Evolutionary conservation across 805 yeast genomes (phyloP), one percentile per base, ranked within the genome.

Genomic region (Cephaloascus fragrans): DNA sequence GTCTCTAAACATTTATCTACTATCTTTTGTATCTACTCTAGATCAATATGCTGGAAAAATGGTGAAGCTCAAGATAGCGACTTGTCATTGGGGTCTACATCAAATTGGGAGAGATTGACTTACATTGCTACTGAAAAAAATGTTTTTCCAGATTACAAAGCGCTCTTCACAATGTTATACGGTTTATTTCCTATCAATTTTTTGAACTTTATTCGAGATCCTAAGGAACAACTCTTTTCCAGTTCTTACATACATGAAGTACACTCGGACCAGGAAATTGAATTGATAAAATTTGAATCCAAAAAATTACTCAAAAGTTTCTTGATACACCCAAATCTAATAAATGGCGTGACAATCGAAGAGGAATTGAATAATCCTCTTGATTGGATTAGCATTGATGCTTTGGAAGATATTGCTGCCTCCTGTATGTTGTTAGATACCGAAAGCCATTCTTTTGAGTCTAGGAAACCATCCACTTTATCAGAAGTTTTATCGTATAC

Each of bases 21-120:
- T 28, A 43, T 77, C 3, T 60, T 72, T 37, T 59, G 69, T 0
- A 52, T 73, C 2, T 69, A 65, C 43, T 57, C 73, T 3, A 51
- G 82, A 31, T 46, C 72, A 3, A 54, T 62, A 18, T 55, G 66
- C 40, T 65, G 71, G 72, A 23, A 12, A 23, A 23, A 23, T 23
- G 12, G 28, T 23, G 28, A 23, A 6, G 12, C 28, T 8, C 28
- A 23, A 12, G n/a, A n/a, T n/a, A n/a, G n/a, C n/a, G n/a, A n/a
- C n/a, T n/a, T n/a, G n/a, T n/a, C n/a, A n/a, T n/a, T n/a, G n/a
- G n/a, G n/a, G n/a, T 23, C 28, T 8, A 12, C 6, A 8, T 12
- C 6, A 6, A 23, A 23, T 23, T 23, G 28, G 28, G 28, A 23
- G 12, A 23, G 6, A 23, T 23, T 23, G 28, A 6, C 12, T 23